Evolutionary conservation across 306 rosid genomes (phyloP), one percentile per base, ranked within the genome.

Genomic region (Datisca glomerata): DNA sequence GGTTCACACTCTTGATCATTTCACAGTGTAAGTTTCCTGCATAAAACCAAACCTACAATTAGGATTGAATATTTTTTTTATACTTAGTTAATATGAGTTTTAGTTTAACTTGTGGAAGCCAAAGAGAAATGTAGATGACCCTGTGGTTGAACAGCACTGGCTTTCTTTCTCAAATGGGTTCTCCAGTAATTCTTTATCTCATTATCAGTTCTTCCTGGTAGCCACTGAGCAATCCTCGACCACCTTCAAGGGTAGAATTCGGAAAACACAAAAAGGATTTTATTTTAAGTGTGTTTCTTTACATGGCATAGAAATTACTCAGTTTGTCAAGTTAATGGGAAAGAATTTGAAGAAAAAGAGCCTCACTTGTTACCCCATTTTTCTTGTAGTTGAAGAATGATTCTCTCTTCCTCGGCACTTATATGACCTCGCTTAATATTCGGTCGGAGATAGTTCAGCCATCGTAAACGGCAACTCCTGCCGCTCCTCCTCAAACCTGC

Each of bases 171-270:
- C 8, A 74, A 59, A 60, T 64, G 61, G 21, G 71, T 69, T 64
- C 80, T 77, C 93, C 82, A 85, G 39, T 74, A 67, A 36, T 85
- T 80, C 64, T 85, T 80, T 41, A 85, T 80, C 85, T n/a, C n/a
- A n/a, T n/a, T n/a, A n/a, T n/a, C n/a, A n/a, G n/a, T n/a, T n/a
- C n/a, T n/a, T n/a, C n/a, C 85, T 0, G 89, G 76, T 39, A 85
- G 65, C 43, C 61, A 64, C 17, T 50, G 58, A 0, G 93, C 85
- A 38, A 85, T 85, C 66, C 51, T 85, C 21, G 85, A 72, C 89
- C 89, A 80, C 64, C 89, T 80, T n/a, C n/a, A n/a, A n/a, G n/a
- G n/a, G n/a, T n/a, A n/a, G n/a, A n/a, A n/a, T n/a, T n/a, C n/a
- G n/a, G n/a, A n/a, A n/a, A n/a, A n/a, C n/a, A n/a, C n/a, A n/a